phyloP scores from a whole-genome alignment of 2,329 filamentous ascomycete genomes.

The Camillea tinctor region DNA sequence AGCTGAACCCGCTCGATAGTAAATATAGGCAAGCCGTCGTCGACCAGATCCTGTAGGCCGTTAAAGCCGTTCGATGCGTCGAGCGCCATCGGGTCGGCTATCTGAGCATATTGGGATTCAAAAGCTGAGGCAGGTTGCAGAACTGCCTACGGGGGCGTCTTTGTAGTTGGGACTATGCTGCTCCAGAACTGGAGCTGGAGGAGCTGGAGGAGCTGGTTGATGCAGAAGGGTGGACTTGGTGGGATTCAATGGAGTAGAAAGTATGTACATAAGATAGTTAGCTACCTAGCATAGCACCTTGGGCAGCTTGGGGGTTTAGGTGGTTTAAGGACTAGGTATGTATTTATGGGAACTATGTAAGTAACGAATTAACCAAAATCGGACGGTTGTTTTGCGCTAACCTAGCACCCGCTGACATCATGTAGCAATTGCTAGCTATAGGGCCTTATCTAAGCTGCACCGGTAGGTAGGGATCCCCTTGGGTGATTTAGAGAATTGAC shows the following conservation, averaged over 20 bases:
- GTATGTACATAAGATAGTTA: background rate
- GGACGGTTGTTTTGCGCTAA: background rate
- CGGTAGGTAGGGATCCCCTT: background rate
- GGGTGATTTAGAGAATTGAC: no score
- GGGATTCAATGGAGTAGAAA: background rate
- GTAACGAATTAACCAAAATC: background rate
- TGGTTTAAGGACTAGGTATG: no score
- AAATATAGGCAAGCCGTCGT: conserved; percentile 81
- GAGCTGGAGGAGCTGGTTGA: no score
- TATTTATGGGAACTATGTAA: background rate
- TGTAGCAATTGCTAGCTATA: background rate
- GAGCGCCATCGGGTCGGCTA: conserved; percentile 59
- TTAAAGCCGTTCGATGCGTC: conserved; percentile 69
- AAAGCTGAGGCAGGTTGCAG: conserved; percentile 12
- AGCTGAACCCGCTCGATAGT: conserved; percentile 89
- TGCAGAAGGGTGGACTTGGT: background rate
- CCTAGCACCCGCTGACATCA: background rate
- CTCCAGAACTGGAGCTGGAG: background rate
- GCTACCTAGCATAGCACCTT: background rate
- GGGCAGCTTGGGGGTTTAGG: no score
- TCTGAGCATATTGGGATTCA: conserved; percentile 21
- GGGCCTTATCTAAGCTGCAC: background rate
- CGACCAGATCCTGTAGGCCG: conserved; percentile 56
- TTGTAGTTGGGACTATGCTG: background rate
- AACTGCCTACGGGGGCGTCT: conserved; percentile 7